Percentiles rank a stretch among this genome's conserved stretches.
phyloP scores from a whole-genome alignment of 2,329 filamentous ascomycete species.

The Trichoderma pleuroti region DNA sequence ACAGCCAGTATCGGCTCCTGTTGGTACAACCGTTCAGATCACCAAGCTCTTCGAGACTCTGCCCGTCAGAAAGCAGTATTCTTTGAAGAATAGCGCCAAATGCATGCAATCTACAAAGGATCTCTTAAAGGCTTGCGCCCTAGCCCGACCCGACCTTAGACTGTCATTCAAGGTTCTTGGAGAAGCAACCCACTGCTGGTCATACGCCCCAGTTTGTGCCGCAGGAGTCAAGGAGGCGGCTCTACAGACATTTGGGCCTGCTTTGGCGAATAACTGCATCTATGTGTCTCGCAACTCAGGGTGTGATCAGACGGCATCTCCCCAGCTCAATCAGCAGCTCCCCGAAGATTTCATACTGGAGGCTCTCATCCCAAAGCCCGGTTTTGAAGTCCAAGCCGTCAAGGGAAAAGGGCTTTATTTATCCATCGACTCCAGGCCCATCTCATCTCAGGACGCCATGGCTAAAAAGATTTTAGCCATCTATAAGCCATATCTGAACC shows the following conservation, averaged over 20 bases:
- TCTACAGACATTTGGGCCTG: conserved; percentile 59
- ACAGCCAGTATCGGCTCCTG: conserved; percentile 47
- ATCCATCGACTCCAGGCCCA: conserved; percentile 65
- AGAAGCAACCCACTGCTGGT: conserved; percentile 51
- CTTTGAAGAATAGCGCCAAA: conserved; percentile 56
- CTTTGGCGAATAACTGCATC: conserved; percentile 53
- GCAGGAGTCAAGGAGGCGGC: conserved; percentile 54
- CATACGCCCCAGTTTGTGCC: conserved; percentile 54
- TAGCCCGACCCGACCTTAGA: conserved; percentile 61
- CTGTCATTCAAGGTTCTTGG: conserved; percentile 59
- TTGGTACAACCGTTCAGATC: conserved; percentile 67
- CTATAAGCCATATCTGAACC: conserved; percentile 50
- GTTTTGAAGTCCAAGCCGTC: conserved; percentile 43
- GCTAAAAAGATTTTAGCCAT: conserved; percentile 56
- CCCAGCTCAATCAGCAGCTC: background rate
- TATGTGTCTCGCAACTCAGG: conserved; percentile 27
- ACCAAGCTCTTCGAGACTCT: conserved; percentile 56
- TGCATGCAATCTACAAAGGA: conserved; percentile 55
- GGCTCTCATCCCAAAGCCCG: conserved; percentile 54
- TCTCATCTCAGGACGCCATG: conserved; percentile 52
- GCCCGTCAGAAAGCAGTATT: conserved; percentile 60
- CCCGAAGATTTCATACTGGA: conserved; percentile 41
- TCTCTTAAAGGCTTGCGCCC: conserved; percentile 60
- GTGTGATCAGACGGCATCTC: background rate
- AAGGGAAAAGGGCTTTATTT: conserved; percentile 54